phyloP scores from a whole-genome alignment of 139 green algal genomes.

The Chlorella sp. region DNA sequence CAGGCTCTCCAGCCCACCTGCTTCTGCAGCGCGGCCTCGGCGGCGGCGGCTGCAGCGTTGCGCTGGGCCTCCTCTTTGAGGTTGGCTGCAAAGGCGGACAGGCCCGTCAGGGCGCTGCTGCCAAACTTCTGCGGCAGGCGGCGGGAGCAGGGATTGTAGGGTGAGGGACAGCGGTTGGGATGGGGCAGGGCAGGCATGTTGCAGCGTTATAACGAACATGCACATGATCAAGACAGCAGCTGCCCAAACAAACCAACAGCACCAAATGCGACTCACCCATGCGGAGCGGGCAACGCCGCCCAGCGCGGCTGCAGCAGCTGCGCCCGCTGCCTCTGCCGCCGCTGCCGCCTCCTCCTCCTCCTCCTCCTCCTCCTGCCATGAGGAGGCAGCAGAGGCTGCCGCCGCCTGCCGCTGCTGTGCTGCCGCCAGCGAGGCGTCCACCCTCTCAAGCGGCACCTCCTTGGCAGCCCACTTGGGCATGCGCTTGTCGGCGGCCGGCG shows the following conservation, averaged over 20 bases:
- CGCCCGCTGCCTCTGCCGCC: conserved; percentile 7
- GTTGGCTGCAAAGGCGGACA: conserved; percentile 12
- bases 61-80: conserved; percentile 11
- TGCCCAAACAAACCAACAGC: neutral
- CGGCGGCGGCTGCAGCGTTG: conserved; percentile 5
- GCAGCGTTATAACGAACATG: no score
- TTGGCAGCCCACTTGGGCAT: conserved; percentile 20
- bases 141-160: no score
- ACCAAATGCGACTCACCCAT: neutral
- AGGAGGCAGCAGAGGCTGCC: neutral
- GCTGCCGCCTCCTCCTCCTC: neutral
- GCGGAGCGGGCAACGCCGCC: neutral
- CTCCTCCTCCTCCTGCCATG: neutral
- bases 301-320: neutral
- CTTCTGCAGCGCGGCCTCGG: conserved; percentile 18
- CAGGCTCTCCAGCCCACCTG: neutral
- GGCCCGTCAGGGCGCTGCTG: conserved; percentile 8
- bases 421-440: neutral
- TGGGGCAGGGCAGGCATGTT: neutral
- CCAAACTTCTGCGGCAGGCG: conserved; percentile 32
- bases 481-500: neutral
- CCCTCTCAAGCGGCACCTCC: conserved; percentile 6
- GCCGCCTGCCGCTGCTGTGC: neutral
- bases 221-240: no score
- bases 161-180: neutral